These are phyloP conservation scores for Botrytis pseudocinerea DNA, from an alignment of 2,329 filamentous ascomycete genomes.

Conservation along the genomic window DNA sequence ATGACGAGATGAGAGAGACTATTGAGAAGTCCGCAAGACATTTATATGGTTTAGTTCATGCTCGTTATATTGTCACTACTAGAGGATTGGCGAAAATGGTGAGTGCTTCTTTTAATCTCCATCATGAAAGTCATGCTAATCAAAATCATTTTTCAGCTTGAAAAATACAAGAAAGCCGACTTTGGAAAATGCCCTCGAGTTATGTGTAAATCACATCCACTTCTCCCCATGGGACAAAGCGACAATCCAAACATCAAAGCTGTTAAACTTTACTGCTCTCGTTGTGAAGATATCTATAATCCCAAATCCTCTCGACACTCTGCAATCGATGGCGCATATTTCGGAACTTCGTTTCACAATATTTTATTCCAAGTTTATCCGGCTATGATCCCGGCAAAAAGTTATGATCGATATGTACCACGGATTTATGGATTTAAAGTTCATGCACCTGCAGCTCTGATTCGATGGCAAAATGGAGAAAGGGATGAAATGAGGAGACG, in stretches of 20 bases:
- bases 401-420: slow-evolving; percentile 80
- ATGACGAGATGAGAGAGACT: slow-evolving; percentile 96
- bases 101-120: slow-evolving; percentile 39
- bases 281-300: slow-evolving; percentile 98
- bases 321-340: slow-evolving; percentile 95
- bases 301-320: slow-evolving; percentile 96
- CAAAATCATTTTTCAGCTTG: slow-evolving; percentile 62
- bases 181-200: slow-evolving; percentile 98
- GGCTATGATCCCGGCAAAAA: slow-evolving; percentile 83
- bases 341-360: slow-evolving; percentile 97
- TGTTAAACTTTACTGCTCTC: slow-evolving; percentile 95
- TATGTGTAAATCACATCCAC: slow-evolving; percentile 87
- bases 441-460: slow-evolving; percentile 82
- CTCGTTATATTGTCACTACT: slow-evolving; percentile 94
- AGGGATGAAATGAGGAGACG: slow-evolving; percentile 80
- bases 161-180: slow-evolving; percentile 98
- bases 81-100: slow-evolving; percentile 96
- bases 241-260: slow-evolving; percentile 85
- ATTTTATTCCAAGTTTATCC: slow-evolving; percentile 99
- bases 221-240: slow-evolving; percentile 91
- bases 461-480: slow-evolving; percentile 85
- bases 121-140: slow-evolving; percentile 28
- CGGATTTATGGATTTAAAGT: slow-evolving; percentile 95
- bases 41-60: slow-evolving; percentile 93
- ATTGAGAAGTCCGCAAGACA: slow-evolving; percentile 97